phyloP scores from a whole-genome alignment of 164 flowering plant species.

The Akebia trifoliata region DNA sequence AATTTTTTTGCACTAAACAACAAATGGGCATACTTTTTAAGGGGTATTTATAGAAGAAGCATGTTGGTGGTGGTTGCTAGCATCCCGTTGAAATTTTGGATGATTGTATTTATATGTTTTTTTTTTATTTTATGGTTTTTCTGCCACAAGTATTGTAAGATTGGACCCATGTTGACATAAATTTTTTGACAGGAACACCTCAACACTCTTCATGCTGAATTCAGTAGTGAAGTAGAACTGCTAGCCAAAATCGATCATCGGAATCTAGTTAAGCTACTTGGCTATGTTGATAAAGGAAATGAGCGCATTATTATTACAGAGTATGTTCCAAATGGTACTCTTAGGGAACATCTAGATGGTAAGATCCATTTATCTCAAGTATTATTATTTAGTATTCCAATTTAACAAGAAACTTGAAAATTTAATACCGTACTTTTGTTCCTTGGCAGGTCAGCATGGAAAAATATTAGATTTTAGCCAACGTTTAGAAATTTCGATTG shows the following conservation, averaged over 20 bases:
- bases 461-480: too few relatives aligned
- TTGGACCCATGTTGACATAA: constrained; percentile 6
- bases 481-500: too few relatives aligned
- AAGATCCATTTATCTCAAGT: constrained; percentile 19
- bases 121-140: background rate
- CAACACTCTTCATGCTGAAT: constrained; percentile 50
- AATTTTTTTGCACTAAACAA: too few relatives aligned
- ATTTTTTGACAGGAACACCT: constrained; percentile 57
- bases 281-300: constrained; percentile 79
- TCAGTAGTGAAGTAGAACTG: constrained; percentile 88
- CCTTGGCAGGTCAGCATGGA: too few relatives aligned
- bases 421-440: too few relatives aligned
- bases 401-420: background rate
- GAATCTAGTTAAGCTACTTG: constrained; percentile 82
- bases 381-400: constrained; percentile 14
- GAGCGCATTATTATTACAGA: constrained; percentile 89
- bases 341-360: constrained; percentile 98
- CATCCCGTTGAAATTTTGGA: too few relatives aligned
- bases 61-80: too few relatives aligned
- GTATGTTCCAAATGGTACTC: constrained; percentile 86
- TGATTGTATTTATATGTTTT: too few relatives aligned
- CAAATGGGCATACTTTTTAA: too few relatives aligned
- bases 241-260: constrained; percentile 89
- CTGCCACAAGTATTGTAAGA: background rate
- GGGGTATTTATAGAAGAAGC: too few relatives aligned